These are phyloP conservation scores for Penicillium sp. DNA, from an alignment of 2,329 filamentous ascomycete genomes.

Conservation along the genomic window DNA sequence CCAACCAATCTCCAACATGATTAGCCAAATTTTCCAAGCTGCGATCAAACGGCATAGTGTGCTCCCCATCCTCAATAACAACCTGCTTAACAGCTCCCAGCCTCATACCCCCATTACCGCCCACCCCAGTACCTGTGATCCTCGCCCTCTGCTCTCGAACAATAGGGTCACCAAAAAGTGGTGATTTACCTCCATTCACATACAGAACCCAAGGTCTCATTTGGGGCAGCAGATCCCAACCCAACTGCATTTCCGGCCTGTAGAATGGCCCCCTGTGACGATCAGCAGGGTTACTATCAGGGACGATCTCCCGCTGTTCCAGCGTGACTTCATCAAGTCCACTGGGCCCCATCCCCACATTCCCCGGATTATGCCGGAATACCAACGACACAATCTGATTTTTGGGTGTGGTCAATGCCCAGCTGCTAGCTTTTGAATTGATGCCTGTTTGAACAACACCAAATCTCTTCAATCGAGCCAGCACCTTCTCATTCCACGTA, in stretches of 20 bases:
- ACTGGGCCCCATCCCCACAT: neutral
- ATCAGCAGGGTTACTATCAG: neutral
- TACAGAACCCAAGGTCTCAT: neutral
- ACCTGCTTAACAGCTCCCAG: constrained; percentile 1
- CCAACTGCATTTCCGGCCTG: neutral
- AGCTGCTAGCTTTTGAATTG: neutral
- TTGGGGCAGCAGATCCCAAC: neutral
- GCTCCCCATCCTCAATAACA: neutral
- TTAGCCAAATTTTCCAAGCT: neutral
- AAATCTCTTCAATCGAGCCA: neutral
- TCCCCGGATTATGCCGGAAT: neutral
- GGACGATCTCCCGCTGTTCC: neutral
- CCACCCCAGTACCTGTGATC: neutral
- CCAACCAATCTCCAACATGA: neutral
- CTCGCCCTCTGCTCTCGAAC: neutral
- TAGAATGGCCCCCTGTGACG: neutral
- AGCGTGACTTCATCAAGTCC: constrained; percentile 1
- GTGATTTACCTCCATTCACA: constrained; percentile 1
- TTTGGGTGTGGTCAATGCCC: neutral
- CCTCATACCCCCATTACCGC: constrained; percentile 2
- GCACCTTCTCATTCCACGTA: neutral
- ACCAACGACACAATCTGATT: neutral
- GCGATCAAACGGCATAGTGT: neutral
- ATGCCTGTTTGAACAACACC: neutral
- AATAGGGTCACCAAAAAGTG: neutral